Conservation (phyloP, 2,329 filamentous ascomycete species). For the Cephalotrichum gorgonifer region DNA sequence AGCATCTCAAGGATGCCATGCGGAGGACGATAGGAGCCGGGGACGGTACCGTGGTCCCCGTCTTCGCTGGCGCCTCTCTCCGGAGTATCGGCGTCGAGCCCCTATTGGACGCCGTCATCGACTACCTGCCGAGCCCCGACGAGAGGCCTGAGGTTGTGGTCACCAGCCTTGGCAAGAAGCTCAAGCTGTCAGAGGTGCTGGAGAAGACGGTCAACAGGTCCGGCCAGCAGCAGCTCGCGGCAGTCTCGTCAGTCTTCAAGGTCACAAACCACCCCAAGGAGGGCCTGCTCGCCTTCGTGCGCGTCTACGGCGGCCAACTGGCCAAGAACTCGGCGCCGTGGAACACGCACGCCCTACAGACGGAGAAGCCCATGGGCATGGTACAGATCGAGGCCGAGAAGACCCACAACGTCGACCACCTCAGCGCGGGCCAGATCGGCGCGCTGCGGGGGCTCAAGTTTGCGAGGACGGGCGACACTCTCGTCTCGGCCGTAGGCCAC, state of each 20-base stretch:
- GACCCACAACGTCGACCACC: constrained; percentile 70
- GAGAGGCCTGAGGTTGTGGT: constrained; percentile 75
- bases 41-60: constrained; percentile 65
- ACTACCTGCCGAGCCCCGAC: constrained; percentile 73
- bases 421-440: constrained; percentile 83
- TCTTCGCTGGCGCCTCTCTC: constrained; percentile 89
- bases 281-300: constrained; percentile 82
- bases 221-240: constrained; percentile 24
- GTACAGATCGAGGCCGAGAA: constrained; percentile 86
- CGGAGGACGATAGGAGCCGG: constrained; percentile 59
- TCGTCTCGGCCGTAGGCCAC: constrained; percentile 60
- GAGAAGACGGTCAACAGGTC: constrained; percentile 24
- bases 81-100: constrained; percentile 91
- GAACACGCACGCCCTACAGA: constrained; percentile 75
- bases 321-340: constrained; percentile 65
- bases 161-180: constrained; percentile 48
- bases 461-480: constrained; percentile 86
- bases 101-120: constrained; percentile 76
- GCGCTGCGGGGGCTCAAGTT: constrained; percentile 84
- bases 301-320: constrained; percentile 79
- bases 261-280: constrained; percentile 81
- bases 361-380: constrained; percentile 70
- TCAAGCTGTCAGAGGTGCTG: constrained; percentile 26
- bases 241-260: constrained; percentile 74
- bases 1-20: constrained; percentile 62